A percentile compares a stretch with the other conserved stretches of the same genome.
Conservation (phyloP, 2,329 filamentous ascomycete genomes). For the Acrocalymma vagum region DNA sequence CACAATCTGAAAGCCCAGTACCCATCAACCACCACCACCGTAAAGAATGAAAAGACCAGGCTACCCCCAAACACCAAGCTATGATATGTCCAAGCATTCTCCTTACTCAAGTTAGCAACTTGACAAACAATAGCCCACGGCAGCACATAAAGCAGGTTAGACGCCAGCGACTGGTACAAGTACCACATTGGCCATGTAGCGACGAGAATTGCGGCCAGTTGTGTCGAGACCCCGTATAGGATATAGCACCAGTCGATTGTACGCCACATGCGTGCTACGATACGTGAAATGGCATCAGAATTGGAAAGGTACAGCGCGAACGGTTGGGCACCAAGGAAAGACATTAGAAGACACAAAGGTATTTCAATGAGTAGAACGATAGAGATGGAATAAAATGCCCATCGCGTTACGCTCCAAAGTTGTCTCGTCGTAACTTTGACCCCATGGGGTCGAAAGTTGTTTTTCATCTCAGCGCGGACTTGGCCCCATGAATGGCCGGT, state of each 20-base stretch:
- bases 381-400: constrained; percentile 62
- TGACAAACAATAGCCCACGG: constrained; percentile 74
- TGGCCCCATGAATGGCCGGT: constrained; percentile 72
- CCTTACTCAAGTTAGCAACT: constrained; percentile 42
- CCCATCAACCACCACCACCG: constrained; percentile 58
- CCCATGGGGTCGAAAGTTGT: constrained; percentile 14
- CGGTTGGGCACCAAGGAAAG: constrained; percentile 63
- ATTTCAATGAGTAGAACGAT: constrained; percentile 68
- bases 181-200: constrained; percentile 73
- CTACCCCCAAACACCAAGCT: constrained; percentile 73
- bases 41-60: constrained; percentile 72
- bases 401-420: constrained; percentile 54
- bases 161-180: constrained; percentile 70
- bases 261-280: constrained; percentile 72
- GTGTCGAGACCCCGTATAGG: constrained; percentile 71
- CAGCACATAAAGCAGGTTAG: constrained; percentile 73
- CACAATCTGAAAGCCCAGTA: constrained; percentile 62
- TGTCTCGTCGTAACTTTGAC: constrained; percentile 37
- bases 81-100: constrained; percentile 73
- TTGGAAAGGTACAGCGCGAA: constrained; percentile 71
- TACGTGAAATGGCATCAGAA: constrained; percentile 64
- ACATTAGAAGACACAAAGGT: constrained; percentile 69
- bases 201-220: constrained; percentile 70
- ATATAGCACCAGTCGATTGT: constrained; percentile 69
- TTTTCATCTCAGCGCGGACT: constrained; percentile 51